Conservation (phyloP, 2,329 filamentous ascomycete species). For the Clarireedia paspali region DNA sequence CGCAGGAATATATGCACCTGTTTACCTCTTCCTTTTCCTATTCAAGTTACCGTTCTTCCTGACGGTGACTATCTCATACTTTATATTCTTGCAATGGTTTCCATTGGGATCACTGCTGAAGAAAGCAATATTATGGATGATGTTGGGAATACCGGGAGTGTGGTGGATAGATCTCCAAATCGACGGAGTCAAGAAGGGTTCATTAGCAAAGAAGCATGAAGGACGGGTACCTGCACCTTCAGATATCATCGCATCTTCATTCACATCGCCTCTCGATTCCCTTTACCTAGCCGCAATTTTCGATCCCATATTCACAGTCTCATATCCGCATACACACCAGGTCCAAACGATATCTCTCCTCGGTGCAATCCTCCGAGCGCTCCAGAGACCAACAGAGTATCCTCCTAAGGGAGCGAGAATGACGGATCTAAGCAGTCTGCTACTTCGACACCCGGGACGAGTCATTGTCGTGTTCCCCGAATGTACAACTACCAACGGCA, state of each 20-base stretch:
- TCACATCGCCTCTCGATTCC: constrained; percentile 87
- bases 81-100: constrained; percentile 74
- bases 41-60: constrained; percentile 75
- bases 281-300: constrained; percentile 94
- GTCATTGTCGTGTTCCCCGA: constrained; percentile 87
- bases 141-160: constrained; percentile 82
- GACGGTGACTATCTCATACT: constrained; percentile 60
- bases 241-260: constrained; percentile 81
- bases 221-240: constrained; percentile 70
- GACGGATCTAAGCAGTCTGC: constrained; percentile 54
- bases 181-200: constrained; percentile 90
- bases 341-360: constrained; percentile 73
- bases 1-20: constrained; percentile 52
- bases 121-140: constrained; percentile 80
- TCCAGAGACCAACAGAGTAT: constrained; percentile 48
- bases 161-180: constrained; percentile 99
- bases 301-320: constrained; percentile 86
- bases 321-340: constrained; percentile 65
- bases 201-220: constrained; percentile 64
- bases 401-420: constrained; percentile 42
- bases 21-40: constrained; percentile 67
- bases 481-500: constrained; percentile 88
- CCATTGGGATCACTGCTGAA: constrained; percentile 62
- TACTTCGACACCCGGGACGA: constrained; percentile 61
- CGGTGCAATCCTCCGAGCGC: constrained; percentile 65